Conservation (phyloP, 2,329 filamentous ascomycete genomes). For the Lasiodiplodia gonubiensis region DNA sequence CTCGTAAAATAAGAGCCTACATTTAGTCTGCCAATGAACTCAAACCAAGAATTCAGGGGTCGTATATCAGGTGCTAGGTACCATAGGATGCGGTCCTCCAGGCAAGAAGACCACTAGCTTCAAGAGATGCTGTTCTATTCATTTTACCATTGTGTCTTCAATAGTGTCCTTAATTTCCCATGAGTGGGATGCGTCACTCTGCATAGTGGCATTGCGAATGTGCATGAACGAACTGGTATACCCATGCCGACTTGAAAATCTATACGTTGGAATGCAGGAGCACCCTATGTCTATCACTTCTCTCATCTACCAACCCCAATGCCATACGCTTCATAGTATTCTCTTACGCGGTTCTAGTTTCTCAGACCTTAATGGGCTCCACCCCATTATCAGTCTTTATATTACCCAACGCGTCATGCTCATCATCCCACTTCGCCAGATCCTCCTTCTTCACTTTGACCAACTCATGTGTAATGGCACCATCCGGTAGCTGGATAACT, state of each 20-base stretch:
- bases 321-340: no score
- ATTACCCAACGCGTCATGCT: constrained; percentile 40
- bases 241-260: background rate
- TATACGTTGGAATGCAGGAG: background rate
- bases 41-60: background rate
- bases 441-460: constrained; percentile 36
- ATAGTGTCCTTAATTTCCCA: no score
- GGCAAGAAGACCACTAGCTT: no score
- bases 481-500: constrained; percentile 37
- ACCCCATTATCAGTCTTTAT: background rate
- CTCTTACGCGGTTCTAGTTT: background rate
- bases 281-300: background rate
- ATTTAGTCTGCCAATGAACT: background rate
- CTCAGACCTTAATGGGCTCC: constrained; percentile 8
- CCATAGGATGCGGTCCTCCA: no score
- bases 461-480: constrained; percentile 38
- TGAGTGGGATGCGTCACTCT: background rate
- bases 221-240: background rate
- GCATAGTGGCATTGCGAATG: background rate
- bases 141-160: background rate
- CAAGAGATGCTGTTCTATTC: background rate
- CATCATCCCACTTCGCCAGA: constrained; percentile 40
- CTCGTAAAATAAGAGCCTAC: background rate
- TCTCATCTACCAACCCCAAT: background rate
- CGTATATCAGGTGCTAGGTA: background rate